These are phyloP conservation scores for Friedmanniomyces simplex DNA, from an alignment of 495 filamentous ascomycete species.

Conservation along the genomic window DNA sequence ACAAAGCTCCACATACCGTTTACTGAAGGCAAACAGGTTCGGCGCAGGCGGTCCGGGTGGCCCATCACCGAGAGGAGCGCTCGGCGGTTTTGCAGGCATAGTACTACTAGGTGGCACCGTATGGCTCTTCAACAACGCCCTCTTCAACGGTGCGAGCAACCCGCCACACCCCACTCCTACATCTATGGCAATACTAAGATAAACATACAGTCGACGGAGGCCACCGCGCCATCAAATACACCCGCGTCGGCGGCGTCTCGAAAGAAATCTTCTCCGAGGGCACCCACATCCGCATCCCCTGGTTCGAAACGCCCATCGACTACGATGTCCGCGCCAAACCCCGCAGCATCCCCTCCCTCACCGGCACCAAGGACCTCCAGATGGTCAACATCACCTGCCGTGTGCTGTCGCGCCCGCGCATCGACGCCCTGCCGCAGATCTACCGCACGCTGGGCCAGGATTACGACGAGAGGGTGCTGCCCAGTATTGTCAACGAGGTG, in stretches of 20 bases:
- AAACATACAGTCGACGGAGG: conserved; percentile 73
- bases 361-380: conserved; percentile 96
- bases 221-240: conserved; percentile 98
- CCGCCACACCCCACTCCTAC: not conserved
- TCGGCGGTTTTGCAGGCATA: conserved; percentile 35
- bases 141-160: conserved; percentile 69
- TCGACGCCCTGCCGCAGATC: conserved; percentile 86
- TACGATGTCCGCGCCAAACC: conserved; percentile 98
- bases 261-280: conserved; percentile 97
- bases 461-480: conserved; percentile 93
- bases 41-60: conserved; percentile 40
- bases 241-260: conserved; percentile 81
- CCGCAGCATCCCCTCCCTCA: conserved; percentile 91
- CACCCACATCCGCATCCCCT: conserved; percentile 86
- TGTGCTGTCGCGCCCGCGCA: conserved; percentile 84
- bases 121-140: conserved; percentile 63
- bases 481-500: conserved; percentile 97
- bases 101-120: conserved; percentile 54
- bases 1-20: too few relatives aligned
- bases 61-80: conserved; percentile 24
- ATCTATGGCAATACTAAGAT: not conserved
- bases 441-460: conserved; percentile 92
- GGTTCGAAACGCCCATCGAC: conserved; percentile 92
- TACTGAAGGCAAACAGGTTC: conserved; percentile 35
- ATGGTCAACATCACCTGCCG: conserved; percentile 99